Base-by-base conservation (phyloP, 495 filamentous ascomycete genomes). In the Penicillium lagena region DNA sequence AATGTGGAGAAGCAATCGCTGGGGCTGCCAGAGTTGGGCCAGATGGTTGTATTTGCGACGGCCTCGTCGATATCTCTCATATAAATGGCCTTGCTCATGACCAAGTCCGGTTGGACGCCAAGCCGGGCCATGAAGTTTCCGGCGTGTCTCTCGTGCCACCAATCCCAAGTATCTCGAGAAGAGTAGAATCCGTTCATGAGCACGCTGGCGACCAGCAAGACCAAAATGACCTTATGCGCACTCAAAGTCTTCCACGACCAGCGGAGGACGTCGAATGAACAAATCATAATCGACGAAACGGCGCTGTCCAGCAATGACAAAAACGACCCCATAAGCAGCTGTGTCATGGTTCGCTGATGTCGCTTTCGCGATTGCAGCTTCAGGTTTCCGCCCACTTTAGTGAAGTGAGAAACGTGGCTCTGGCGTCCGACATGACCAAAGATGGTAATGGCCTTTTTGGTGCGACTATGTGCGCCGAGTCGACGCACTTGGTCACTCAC, bases 351-450 rank as follows among this genome's bases (percentile, higher is more conserved):
- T 11, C 83, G 78, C 41, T 82, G 83, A 48, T 76, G 78, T 30
- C 90, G 76, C 39, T 81, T 74, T 38, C 70, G 70, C 15, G 63
- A 40, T 46, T 63, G 68, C 27, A 62, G 33, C 32, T 66, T 65
- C 42, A 67, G 44, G 40, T 73, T 56, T n/a, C 45, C 45, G 13
- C 71, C 60, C 49, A 57, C 56, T 37, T 59, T 47, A 27, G 77
- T 68, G 56, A 90, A 85, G 27, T 89, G 75, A 2, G 85, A 73
- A 11, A 75, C 73, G 37, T 81, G 72, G 11, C 63, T 81, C 58
- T 89, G 84, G 43, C 83, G 76, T 29, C 90, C 90, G 37, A 98
- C 73, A 42, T 84, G 77, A 39, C 93, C 93, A 60, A 96, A 98
- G 14, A 96, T 87, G 42, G 85, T 79, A 42, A 95, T 85, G 34